These are phyloP conservation scores for Cetraspora pellucida DNA, from an alignment of 192 early-diverging fungal species.

Conservation along the genomic window DNA sequence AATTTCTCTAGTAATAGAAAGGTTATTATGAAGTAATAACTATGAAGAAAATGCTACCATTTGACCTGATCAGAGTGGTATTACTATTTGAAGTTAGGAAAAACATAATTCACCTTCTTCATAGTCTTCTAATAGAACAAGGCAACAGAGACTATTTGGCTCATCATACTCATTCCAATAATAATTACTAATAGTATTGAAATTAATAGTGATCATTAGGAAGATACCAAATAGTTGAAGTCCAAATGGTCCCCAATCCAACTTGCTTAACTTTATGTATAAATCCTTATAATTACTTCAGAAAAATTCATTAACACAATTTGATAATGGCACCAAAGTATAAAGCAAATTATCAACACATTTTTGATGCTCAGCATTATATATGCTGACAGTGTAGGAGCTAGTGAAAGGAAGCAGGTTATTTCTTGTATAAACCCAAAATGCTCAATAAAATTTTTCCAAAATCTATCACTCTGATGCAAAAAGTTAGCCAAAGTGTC, in stretches of 20 bases:
- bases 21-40: neutral
- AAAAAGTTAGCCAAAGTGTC: neutral
- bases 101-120: neutral
- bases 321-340: neutral
- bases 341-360: constrained; percentile 4
- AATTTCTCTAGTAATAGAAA: neutral
- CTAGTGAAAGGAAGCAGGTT: constrained; percentile 7
- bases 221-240: neutral
- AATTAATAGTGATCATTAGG: neutral
- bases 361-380: constrained; percentile 4
- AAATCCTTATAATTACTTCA: neutral
- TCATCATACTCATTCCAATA: neutral
- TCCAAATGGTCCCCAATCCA: neutral
- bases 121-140: neutral
- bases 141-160: neutral
- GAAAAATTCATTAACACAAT: neutral
- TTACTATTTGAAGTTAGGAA: neutral
- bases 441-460: constrained; percentile 5
- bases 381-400: neutral
- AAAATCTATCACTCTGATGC: neutral
- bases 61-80: neutral
- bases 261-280: neutral
- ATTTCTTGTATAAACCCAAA: constrained; percentile 2
- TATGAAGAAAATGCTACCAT: constrained; percentile 1
- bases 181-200: neutral